Conservation (phyloP, 192 early-diverging fungal species). For the Phlyctochytrium arcticum region DNA sequence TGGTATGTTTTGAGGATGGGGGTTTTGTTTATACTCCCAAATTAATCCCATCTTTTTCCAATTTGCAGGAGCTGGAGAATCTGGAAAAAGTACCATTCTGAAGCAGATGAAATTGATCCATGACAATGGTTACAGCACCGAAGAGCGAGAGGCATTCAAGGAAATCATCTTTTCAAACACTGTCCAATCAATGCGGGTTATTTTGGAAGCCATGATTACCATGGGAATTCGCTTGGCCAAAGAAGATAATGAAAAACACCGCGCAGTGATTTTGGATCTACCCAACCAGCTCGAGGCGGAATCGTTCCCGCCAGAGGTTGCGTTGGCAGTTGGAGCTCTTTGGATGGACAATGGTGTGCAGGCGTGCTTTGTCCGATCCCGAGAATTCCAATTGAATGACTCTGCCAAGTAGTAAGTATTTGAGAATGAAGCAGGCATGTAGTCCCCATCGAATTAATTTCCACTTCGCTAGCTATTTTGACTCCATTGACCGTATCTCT, state of each 20-base stretch:
- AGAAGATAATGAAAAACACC: constrained; percentile 64
- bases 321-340: constrained; percentile 72
- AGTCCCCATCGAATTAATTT: constrained; percentile 86
- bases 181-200: constrained; percentile 90
- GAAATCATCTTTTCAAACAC: constrained; percentile 94
- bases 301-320: constrained; percentile 70
- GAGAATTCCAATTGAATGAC: constrained; percentile 96
- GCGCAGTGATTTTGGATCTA: constrained; percentile 72
- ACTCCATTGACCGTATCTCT: constrained; percentile 80
- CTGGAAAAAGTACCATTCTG: constrained; percentile 94
- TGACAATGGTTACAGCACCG: constrained; percentile 80
- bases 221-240: constrained; percentile 71
- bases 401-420: constrained; percentile 93
- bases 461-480: constrained; percentile 85
- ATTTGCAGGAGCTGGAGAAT: constrained; percentile 82
- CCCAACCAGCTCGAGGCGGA: constrained; percentile 86
- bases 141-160: constrained; percentile 89
- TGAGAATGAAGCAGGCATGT: constrained; percentile 41
- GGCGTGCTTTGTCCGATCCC: constrained; percentile 72
- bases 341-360: constrained; percentile 85
- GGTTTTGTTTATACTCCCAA: not conserved
- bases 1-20: constrained; percentile 25
- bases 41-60: not conserved
- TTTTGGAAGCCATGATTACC: constrained; percentile 89
- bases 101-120: constrained; percentile 99